Evolutionary conservation across 2,329 filamentous ascomycete species (phyloP).

Genomic region (Ceratocystiopsis minuta): DNA sequence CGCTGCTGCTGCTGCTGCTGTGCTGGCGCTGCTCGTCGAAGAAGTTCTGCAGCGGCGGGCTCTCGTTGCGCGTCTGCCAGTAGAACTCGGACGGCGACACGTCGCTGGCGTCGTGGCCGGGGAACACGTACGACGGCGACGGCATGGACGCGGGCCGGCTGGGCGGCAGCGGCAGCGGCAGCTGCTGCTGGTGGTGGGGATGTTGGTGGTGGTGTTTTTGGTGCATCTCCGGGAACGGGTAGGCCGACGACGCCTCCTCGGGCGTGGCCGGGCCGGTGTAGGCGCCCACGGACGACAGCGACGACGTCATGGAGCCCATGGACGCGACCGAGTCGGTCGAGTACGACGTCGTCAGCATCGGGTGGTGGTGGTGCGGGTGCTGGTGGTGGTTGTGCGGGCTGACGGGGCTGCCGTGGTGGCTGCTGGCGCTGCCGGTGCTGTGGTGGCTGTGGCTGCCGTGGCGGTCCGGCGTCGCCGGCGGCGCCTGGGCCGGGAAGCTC

Average conservation of each 20-base stretch:
- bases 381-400: too few relatives aligned
- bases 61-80: slow-evolving; percentile 1
- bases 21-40: slow-evolving; percentile 7
- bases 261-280: slow-evolving; percentile 6
- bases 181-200: background rate
- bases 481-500: background rate
- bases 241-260: background rate
- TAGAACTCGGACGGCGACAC: slow-evolving; percentile 8
- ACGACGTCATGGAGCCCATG: slow-evolving; percentile 23
- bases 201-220: slow-evolving; percentile 2
- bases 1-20: too few relatives aligned
- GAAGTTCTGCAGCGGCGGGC: slow-evolving; percentile 13
- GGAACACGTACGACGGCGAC: background rate
- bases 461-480: slow-evolving; percentile 7
- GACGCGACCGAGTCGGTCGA: slow-evolving; percentile 34
- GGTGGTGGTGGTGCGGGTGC: slow-evolving; percentile 28
- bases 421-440: slow-evolving; percentile 5
- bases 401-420: slow-evolving; percentile 24
- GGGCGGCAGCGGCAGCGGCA: slow-evolving; percentile 1
- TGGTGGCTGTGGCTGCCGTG: slow-evolving; percentile 7
- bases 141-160: background rate
- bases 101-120: slow-evolving; percentile 3
- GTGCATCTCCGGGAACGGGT: slow-evolving; percentile 5
- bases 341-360: slow-evolving; percentile 63
- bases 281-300: background rate